A percentile compares a stretch with the other conserved stretches of the same genome.
Evolutionary conservation across 805 yeast genomes (phyloP).

Genomic region (Saccharomycopsis fermentans): DNA sequence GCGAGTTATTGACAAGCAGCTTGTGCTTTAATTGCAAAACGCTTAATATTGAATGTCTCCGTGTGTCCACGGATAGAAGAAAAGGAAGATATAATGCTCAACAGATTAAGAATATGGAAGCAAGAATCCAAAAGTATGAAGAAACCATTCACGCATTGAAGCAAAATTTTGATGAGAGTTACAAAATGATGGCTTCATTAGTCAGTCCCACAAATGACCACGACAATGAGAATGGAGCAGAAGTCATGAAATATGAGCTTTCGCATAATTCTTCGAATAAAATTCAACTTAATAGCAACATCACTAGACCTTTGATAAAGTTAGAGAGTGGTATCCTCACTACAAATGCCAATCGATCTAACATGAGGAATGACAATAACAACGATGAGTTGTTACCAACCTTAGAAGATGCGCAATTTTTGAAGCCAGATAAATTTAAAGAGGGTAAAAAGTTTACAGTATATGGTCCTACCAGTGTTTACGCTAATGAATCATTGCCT

Average conservation of each 20-base stretch:
- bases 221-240: neutral
- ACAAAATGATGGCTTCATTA: neutral
- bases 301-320: neutral
- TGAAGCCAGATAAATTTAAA: constrained; percentile 3
- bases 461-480: constrained; percentile 38
- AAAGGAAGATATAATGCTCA: constrained; percentile 5
- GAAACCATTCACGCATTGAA: neutral
- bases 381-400: constrained; percentile 5
- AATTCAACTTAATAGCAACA: neutral
- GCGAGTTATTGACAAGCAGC: constrained; percentile 1
- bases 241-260: neutral
- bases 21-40: constrained; percentile 1
- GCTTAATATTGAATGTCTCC: constrained; percentile 2
- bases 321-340: neutral
- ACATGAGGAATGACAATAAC: neutral
- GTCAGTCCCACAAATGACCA: neutral
- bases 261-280: neutral
- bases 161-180: neutral
- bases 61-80: constrained; percentile 7
- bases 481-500: constrained; percentile 22
- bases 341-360: neutral
- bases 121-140: neutral
- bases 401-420: constrained; percentile 3
- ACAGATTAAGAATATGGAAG: constrained; percentile 2
- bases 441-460: constrained; percentile 23